Conservation (phyloP, 371 early-diverging fungal species). For the Blakeslea trispora region DNA sequence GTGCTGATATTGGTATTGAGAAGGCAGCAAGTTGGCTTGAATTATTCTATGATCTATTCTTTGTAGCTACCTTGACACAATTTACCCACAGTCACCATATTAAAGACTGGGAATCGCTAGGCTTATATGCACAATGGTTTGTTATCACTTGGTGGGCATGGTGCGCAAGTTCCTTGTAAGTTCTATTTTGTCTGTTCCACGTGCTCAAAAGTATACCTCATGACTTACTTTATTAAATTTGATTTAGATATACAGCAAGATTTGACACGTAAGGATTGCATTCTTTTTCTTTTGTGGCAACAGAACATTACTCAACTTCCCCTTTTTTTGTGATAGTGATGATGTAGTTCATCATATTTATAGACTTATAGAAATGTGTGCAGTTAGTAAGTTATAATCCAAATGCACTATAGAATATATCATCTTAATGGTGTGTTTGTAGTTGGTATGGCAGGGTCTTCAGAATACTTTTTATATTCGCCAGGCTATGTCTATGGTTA, state of each 20-base stretch:
- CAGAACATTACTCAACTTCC: background rate
- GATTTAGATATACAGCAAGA: constrained; percentile 53
- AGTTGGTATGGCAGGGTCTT: constrained; percentile 55
- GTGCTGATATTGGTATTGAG: constrained; percentile 54
- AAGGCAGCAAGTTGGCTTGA: constrained; percentile 57
- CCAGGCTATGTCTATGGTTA: constrained; percentile 54
- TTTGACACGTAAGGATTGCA: constrained; percentile 54
- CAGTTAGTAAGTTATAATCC: constrained; percentile 54
- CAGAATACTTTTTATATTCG: constrained; percentile 50
- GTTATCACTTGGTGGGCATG: constrained; percentile 65
- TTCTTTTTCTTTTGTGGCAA: constrained; percentile 4
- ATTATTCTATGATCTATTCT: constrained; percentile 61
- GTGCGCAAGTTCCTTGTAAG: constrained; percentile 53
- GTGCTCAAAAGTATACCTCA: no score
- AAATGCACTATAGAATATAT: no score
- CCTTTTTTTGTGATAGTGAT: constrained; percentile 30
- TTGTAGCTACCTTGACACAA: constrained; percentile 58
- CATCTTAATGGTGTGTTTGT: background rate
- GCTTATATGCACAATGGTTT: constrained; percentile 58
- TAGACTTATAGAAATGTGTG: constrained; percentile 54
- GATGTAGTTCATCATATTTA: constrained; percentile 56
- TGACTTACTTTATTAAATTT: background rate
- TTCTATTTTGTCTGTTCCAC: no score
- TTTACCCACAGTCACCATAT: constrained; percentile 63
- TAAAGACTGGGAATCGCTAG: constrained; percentile 55